phyloP scores from a whole-genome alignment of 2,329 filamentous ascomycete genomes.

The Cercospora sp. region DNA sequence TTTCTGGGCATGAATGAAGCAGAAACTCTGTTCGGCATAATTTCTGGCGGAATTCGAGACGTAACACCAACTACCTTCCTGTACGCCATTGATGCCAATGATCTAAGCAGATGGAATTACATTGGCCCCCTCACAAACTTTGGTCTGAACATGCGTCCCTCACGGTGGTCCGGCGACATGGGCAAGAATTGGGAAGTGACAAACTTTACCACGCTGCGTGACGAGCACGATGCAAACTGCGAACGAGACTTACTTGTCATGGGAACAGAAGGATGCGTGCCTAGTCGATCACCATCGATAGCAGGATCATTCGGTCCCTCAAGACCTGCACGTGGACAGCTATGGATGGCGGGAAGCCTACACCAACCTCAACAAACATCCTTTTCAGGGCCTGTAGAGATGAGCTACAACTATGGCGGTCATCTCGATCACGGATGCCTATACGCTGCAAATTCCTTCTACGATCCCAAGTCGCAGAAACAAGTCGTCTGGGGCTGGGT shows the following conservation, averaged over 20 bases:
- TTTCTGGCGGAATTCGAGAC: conserved; percentile 51
- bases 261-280: conserved; percentile 48
- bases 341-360: conserved; percentile 50
- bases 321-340: conserved; percentile 37
- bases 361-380: conserved; percentile 1
- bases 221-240: conserved; percentile 32
- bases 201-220: conserved; percentile 49
- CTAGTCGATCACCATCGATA: conserved; percentile 23
- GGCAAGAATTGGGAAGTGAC: conserved; percentile 56
- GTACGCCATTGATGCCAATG: conserved; percentile 46
- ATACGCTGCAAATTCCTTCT: conserved; percentile 55
- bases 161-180: conserved; percentile 53
- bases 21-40: conserved; percentile 47
- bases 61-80: conserved; percentile 51
- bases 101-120: conserved; percentile 50
- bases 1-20: conserved; percentile 22
- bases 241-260: conserved; percentile 48
- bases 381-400: conserved; percentile 22
- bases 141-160: conserved; percentile 43
- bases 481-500: conserved; percentile 55
- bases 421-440: conserved; percentile 52
- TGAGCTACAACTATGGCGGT: conserved; percentile 47
- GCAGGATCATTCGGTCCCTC: conserved; percentile 32
- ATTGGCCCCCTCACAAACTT: conserved; percentile 48
- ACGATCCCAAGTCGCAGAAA: conserved; percentile 46